Evolutionary conservation across 768 basidiomycete genomes (phyloP).

Genomic region (Tylopilus sp.): DNA sequence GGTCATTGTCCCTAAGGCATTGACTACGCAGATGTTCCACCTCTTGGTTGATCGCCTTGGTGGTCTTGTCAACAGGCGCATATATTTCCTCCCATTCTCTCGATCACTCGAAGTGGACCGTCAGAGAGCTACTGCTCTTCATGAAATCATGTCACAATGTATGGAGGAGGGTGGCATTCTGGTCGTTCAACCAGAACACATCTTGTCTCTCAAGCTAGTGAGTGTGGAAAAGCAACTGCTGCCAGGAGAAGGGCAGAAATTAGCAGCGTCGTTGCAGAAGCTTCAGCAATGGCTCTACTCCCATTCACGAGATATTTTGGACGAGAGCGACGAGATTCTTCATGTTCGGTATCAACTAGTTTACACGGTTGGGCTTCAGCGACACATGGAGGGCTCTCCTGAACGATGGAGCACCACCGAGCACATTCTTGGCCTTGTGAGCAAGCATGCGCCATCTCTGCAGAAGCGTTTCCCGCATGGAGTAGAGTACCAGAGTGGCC

Average conservation of each 20-base stretch:
- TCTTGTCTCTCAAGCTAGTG: too few relatives aligned
- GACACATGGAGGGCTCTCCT: constrained; percentile 7
- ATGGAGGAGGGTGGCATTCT: constrained; percentile 39
- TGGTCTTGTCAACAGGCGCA: constrained; percentile 42
- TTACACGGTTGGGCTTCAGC: constrained; percentile 22
- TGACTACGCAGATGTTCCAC: constrained; percentile 46
- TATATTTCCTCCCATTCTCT: constrained; percentile 50
- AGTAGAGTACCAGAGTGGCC: constrained; percentile 15
- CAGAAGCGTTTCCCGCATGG: neutral
- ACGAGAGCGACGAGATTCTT: constrained; percentile 30
- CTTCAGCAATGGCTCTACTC: constrained; percentile 25
- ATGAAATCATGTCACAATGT: constrained; percentile 37
- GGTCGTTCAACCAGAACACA: constrained; percentile 50
- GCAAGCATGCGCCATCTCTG: constrained; percentile 14
- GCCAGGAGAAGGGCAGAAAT: neutral
- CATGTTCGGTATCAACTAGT: neutral
- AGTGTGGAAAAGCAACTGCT: constrained; percentile 35
- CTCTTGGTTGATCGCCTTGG: constrained; percentile 41
- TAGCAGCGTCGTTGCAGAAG: constrained; percentile 22
- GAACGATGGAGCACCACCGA: neutral
- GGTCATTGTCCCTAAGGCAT: constrained; percentile 48
- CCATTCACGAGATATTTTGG: constrained; percentile 22
- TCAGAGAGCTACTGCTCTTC: constrained; percentile 22
- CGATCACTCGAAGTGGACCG: constrained; percentile 31
- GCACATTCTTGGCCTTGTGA: constrained; percentile 7